Percentiles rank a stretch among this genome's conserved stretches.
Evolutionary conservation across 73 alveolate genomes (phyloP).

Genomic region (Blepharisma stoltei): DNA sequence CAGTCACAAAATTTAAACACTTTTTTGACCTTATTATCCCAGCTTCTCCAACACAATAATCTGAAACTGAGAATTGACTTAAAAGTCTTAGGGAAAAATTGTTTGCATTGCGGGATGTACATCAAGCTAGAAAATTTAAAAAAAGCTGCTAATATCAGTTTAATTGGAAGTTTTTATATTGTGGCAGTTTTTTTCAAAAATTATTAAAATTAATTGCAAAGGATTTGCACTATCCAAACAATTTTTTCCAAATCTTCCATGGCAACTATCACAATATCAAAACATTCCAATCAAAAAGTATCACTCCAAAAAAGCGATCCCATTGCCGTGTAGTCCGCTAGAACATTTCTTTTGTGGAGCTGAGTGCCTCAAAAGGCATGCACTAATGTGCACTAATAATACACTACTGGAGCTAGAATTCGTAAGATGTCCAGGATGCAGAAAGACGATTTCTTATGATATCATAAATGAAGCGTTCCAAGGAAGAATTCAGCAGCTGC

Average conservation of each 20-base stretch:
- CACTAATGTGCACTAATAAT: slow-evolving; percentile 2
- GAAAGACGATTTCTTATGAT: not conserved
- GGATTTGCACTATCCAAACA: no score
- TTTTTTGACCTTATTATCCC: no score
- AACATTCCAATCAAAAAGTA: no score
- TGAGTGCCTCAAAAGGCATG: slow-evolving; percentile 8
- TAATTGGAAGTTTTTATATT: no score
- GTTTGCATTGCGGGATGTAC: slow-evolving; percentile 13
- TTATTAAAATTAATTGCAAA: no score
- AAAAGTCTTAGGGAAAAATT: not conserved
- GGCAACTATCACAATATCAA: no score
- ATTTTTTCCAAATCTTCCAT: no score
- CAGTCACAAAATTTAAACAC: no score
- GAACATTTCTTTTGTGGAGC: not conserved
- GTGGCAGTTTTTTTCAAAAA: no score
- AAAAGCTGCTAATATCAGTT: no score
- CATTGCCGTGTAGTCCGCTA: not conserved
- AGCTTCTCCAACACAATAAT: not conserved
- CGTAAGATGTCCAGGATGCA: slow-evolving; percentile 24
- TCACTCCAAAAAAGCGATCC: no score
- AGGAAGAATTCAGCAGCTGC: not conserved
- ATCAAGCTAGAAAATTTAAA: not conserved
- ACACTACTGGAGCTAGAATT: slow-evolving; percentile 1
- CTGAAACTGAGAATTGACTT: not conserved
- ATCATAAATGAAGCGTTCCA: not conserved